phyloP scores from a whole-genome alignment of 768 basidiomycete genomes.

The Brasilioporus rufonigricans region DNA sequence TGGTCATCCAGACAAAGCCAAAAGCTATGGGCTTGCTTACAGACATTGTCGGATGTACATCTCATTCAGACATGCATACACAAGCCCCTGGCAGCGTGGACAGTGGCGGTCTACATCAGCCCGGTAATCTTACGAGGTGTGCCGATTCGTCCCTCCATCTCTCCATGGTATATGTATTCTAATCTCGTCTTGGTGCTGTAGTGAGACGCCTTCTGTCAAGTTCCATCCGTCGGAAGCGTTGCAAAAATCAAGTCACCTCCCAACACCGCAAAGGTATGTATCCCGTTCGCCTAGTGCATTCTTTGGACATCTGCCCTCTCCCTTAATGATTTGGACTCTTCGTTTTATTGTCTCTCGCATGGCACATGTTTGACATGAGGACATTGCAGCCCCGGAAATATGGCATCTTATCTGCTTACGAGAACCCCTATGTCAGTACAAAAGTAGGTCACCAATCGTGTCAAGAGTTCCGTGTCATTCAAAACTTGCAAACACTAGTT shows the following conservation, averaged over 20 bases:
- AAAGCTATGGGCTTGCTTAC: constrained; percentile 8
- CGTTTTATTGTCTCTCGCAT: neutral
- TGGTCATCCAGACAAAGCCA: constrained; percentile 11
- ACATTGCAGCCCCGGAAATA: constrained; percentile 33
- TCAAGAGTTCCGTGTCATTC: neutral
- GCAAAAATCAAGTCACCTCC: constrained; percentile 25
- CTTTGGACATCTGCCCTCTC: neutral
- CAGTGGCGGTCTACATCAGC: constrained; percentile 2
- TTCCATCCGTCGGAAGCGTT: constrained; percentile 1
- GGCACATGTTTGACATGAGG: constrained; percentile 11
- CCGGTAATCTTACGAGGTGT: constrained; percentile 14
- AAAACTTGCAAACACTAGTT: constrained; percentile 2
- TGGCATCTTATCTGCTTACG: constrained; percentile 29
- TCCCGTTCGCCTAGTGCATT: neutral
- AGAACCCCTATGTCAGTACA: constrained; percentile 12
- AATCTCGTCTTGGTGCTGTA: neutral
- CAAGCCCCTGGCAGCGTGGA: constrained; percentile 17
- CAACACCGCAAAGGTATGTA: constrained; percentile 32
- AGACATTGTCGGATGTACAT: constrained; percentile 16
- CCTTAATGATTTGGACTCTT: neutral
- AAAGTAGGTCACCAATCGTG: constrained; percentile 16
- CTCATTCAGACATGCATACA: constrained; percentile 10
- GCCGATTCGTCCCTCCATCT: neutral
- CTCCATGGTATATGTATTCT: neutral
- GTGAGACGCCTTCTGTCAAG: constrained; percentile 7